These are phyloP conservation scores for Hibiscus syriacus DNA, from an alignment of 345 rosid genomes.

Conservation along the genomic window DNA sequence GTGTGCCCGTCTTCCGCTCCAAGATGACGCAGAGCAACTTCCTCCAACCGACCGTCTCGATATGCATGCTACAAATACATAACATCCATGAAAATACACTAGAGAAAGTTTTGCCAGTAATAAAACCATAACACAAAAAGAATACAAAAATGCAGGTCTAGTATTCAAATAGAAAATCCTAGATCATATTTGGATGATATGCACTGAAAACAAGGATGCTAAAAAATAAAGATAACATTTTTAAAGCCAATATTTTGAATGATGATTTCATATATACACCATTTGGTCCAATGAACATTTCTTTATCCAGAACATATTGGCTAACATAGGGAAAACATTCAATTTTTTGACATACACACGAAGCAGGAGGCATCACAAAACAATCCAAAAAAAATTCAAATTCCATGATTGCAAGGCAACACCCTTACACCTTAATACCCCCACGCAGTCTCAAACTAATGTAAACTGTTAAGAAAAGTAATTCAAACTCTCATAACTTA, in stretches of 20 bases:
- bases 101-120: background rate
- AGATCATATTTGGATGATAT: background rate
- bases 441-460: background rate
- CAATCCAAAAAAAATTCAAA: background rate
- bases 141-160: background rate
- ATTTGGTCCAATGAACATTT: no score
- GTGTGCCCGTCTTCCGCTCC: conserved; percentile 62
- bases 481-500: background rate
- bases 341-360: background rate
- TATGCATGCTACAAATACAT: conserved; percentile 55
- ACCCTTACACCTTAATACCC: background rate
- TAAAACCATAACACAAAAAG: background rate
- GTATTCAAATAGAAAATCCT: background rate
- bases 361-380: background rate
- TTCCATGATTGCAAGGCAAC: background rate
- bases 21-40: conserved; percentile 65
- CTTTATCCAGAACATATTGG: background rate
- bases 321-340: background rate
- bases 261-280: background rate
- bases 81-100: conserved; percentile 5
- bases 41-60: conserved; percentile 73
- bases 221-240: background rate
- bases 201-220: background rate
- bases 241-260: background rate
- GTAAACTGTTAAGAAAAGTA: background rate